phyloP scores from a whole-genome alignment of 257 asterid species.

The Solanum ahanhuiri region DNA sequence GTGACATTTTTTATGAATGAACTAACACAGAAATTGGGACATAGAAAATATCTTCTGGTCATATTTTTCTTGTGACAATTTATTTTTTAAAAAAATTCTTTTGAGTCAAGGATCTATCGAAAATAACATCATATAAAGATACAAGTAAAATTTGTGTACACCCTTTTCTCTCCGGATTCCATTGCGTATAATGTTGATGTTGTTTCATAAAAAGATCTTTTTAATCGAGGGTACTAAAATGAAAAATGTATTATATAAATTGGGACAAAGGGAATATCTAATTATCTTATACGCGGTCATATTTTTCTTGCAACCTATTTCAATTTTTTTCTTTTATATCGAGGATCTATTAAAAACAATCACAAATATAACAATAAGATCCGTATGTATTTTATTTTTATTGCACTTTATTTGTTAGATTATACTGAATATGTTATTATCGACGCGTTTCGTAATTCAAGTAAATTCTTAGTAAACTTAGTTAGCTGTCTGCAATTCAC shows the following conservation, averaged over 20 bases:
- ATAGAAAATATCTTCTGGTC: background rate
- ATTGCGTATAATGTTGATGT: fast-evolving
- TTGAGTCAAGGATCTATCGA: background rate
- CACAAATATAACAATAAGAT: too few species aligned
- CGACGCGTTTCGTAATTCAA: background rate
- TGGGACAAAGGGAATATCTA: background rate
- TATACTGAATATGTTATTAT: too few species aligned
- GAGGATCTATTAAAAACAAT: background rate
- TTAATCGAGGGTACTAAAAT: background rate
- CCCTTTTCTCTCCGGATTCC: background rate
- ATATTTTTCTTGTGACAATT: background rate
- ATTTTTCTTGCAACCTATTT: background rate
- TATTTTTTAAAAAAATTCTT: fast-evolving
- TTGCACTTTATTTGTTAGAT: fast-evolving
- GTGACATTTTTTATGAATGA: background rate
- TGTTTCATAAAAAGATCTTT: fast-evolving
- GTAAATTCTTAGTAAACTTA: background rate
- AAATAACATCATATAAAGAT: background rate
- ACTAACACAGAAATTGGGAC: background rate
- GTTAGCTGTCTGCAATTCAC: background rate
- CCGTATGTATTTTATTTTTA: fast-evolving
- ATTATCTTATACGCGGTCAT: background rate
- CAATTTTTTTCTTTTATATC: fast-evolving
- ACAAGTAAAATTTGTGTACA: background rate
- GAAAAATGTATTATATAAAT: background rate